Percentiles rank a stretch among this genome's conserved stretches.
Conservation (phyloP, 1,284 basidiomycete species). For the Retiboletus flavoniger region DNA sequence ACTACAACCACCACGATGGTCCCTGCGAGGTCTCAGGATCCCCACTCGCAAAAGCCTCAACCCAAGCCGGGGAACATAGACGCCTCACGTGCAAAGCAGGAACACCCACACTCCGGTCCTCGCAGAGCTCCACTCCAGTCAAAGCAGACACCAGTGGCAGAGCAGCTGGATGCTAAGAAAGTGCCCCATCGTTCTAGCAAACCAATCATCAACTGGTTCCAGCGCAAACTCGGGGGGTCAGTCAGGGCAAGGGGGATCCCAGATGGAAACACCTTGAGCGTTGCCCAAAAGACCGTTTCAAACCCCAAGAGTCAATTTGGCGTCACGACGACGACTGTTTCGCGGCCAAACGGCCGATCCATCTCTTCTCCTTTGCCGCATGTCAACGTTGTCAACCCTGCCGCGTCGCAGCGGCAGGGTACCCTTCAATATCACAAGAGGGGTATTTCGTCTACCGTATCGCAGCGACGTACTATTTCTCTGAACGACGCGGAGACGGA, state of each 20-base stretch:
- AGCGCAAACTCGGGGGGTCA: constrained; percentile 77
- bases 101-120: constrained; percentile 15
- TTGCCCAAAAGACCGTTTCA: constrained; percentile 13
- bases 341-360: constrained; percentile 33
- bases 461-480: constrained; percentile 60
- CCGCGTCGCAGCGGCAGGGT: constrained; percentile 29
- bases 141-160: constrained; percentile 31
- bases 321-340: constrained; percentile 17
- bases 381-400: constrained; percentile 1
- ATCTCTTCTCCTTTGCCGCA: constrained; percentile 34
- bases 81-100: constrained; percentile 17
- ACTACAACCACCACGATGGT: constrained; percentile 13
- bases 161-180: constrained; percentile 51
- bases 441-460: constrained; percentile 36
- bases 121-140: constrained; percentile 22
- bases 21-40: constrained; percentile 15
- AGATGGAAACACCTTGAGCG: constrained; percentile 29
- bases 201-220: constrained; percentile 90
- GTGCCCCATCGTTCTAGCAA: constrained; percentile 67
- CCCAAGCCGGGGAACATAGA: constrained; percentile 13
- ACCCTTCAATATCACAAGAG: constrained; percentile 25
- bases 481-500: constrained; percentile 51
- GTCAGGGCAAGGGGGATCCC: constrained; percentile 49
- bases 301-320: constrained; percentile 20
- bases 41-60: constrained; percentile 15